Evolutionary conservation across 2,329 filamentous ascomycete species (phyloP).

Genomic region (Colletotrichum tropicale): DNA sequence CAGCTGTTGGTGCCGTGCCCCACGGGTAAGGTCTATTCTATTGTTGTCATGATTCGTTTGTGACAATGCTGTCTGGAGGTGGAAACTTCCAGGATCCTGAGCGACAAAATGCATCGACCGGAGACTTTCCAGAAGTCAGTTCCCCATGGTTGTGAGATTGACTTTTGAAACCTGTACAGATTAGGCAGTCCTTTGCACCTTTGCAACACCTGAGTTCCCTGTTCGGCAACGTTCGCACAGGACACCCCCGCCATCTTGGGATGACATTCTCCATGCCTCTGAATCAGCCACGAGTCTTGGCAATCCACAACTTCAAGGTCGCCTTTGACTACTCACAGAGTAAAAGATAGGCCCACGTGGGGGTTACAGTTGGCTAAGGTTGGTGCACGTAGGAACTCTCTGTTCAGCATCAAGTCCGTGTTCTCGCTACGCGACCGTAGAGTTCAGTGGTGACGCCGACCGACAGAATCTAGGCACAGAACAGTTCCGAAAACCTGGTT

Average conservation of each 20-base stretch:
- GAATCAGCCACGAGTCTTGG: neutral
- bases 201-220: neutral
- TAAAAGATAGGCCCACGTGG: neutral
- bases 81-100: neutral
- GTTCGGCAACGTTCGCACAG: neutral
- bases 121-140: neutral
- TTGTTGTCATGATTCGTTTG: neutral
- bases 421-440: accelerated
- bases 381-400: neutral
- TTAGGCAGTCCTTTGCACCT: neutral
- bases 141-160: neutral
- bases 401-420: neutral
- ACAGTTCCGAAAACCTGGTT: neutral
- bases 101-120: neutral
- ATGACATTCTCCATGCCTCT: neutral
- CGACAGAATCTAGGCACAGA: accelerated
- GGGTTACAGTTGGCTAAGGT: neutral
- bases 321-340: neutral
- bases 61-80: neutral
- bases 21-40: neutral
- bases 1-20: neutral
- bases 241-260: neutral
- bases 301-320: neutral
- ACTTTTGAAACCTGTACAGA: neutral
- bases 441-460: neutral